Evolutionary conservation across 73 alveolate genomes (phyloP), one percentile per base, ranked within the genome.

Genomic region (Blepharisma japonicum): DNA sequence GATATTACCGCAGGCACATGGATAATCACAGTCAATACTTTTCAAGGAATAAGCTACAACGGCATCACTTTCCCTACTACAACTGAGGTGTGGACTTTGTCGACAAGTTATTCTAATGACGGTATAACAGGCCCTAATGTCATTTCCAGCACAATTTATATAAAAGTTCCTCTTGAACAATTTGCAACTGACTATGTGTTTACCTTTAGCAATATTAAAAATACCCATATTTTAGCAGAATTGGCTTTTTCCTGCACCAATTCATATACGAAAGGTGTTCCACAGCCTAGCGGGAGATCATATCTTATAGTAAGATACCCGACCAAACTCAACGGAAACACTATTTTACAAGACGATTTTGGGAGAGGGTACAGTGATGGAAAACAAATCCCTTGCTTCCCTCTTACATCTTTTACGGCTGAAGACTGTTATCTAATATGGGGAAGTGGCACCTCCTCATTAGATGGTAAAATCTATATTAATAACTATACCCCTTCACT

Each of bases 1-100:
- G 74, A 61, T 61, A 61, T 61, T 9, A 61, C 74, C 2, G 47
- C 47, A 18, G 74, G 50, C 14, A 61, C 74, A 0, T 61, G 74
- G 74, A 61, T 1, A 20, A 25, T 61, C 18, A 61, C 50, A 1
- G 23, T 61, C 39, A 61, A 39, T 14, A 39, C 47, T 14, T 39
- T 61, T 5, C 18, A 14, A 61, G 74, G 74, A 2, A 25, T 8
- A 0, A 5, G 2, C 23, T 61, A 61, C 23, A 39, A 61, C 23
- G 74, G 74, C n/a, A 25, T 61, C 39, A 61, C 74, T 20, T 61
- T 18, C 5, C 74, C 74, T 20, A 0, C 74, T 61, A 9, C 50
- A 14, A 61, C 18, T 61, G 23, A 61, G 23, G 46, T 61, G 18
- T 14, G 18, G 14, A 9, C 14, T 14, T 8, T 61, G 4, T 14